phyloP scores from a whole-genome alignment of 176 grass and related monocot species.

The Triticum turgidum region DNA sequence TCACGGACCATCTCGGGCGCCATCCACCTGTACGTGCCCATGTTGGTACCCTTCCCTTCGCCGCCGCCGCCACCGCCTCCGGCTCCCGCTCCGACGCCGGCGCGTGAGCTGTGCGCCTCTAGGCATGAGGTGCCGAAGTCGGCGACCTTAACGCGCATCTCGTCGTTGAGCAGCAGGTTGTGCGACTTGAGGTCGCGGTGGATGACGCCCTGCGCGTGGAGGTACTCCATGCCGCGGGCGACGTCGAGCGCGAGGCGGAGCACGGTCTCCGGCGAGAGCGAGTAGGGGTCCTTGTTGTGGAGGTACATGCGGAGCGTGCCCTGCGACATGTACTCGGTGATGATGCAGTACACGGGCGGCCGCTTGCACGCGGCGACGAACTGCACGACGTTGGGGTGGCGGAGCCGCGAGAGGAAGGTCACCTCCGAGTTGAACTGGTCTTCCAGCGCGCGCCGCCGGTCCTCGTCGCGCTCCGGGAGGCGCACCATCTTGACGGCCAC shows the following conservation, averaged over 20 bases:
- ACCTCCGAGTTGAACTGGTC: slow-evolving; percentile 75
- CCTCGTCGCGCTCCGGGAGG: slow-evolving; percentile 59
- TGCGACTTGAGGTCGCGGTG: slow-evolving; percentile 78
- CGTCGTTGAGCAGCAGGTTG: slow-evolving; percentile 69
- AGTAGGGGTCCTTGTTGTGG: slow-evolving; percentile 73
- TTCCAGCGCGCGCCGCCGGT: slow-evolving; percentile 42
- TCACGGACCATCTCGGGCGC: slow-evolving; percentile 69
- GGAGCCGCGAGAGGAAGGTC: slow-evolving; percentile 55
- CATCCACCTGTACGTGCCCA: slow-evolving; percentile 81
- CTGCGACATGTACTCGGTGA: slow-evolving; percentile 80
- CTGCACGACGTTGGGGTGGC: slow-evolving; percentile 60
- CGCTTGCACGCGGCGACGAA: slow-evolving; percentile 66
- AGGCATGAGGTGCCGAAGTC: slow-evolving; percentile 78
- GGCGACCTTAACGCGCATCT: slow-evolving; percentile 68
- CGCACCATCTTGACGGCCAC: slow-evolving; percentile 70
- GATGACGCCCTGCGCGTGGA: slow-evolving; percentile 66
- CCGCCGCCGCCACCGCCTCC: neutral
- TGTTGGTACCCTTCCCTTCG: slow-evolving; percentile 44
- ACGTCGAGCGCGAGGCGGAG: slow-evolving; percentile 60
- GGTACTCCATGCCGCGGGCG: slow-evolving; percentile 67
- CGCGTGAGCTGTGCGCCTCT: slow-evolving; percentile 38
- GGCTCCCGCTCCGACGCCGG: neutral
- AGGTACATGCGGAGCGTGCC: slow-evolving; percentile 75
- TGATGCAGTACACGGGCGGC: slow-evolving; percentile 65
- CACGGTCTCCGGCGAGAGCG: slow-evolving; percentile 56